Percentiles rank a stretch among this genome's conserved stretches.
phyloP scores from a whole-genome alignment of 2,329 filamentous ascomycete genomes.

The Ophiostoma piceae region DNA sequence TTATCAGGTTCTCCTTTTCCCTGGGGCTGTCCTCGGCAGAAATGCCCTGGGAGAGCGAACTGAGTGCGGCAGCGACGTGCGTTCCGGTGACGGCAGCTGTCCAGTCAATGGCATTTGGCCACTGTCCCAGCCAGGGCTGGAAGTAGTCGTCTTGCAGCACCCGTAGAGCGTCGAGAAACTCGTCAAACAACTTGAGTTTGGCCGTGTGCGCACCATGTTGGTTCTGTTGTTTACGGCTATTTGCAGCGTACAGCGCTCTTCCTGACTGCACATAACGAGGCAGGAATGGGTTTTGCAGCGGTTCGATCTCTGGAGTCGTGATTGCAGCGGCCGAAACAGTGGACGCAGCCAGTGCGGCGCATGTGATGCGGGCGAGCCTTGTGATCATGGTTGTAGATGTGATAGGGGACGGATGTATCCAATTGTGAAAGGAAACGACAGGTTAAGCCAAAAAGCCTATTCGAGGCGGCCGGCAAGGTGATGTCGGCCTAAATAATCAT shows the following conservation, averaged over 20 bases:
- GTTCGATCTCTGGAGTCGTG: neutral
- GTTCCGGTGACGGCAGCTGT: slow-evolving; percentile 81
- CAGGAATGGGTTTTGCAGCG: slow-evolving; percentile 19
- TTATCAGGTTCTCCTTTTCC: slow-evolving; percentile 70
- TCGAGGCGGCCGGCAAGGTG: neutral
- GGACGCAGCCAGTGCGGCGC: slow-evolving; percentile 21
- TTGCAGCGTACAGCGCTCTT: neutral
- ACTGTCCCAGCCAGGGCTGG: slow-evolving; percentile 68
- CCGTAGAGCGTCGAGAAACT: slow-evolving; percentile 60
- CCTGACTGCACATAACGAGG: slow-evolving; percentile 10
- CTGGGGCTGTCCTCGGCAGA: slow-evolving; percentile 41
- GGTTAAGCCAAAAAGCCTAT: neutral
- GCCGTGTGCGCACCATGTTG: neutral
- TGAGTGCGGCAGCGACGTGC: slow-evolving; percentile 66
- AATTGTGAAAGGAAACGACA: neutral
- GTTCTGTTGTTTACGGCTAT: neutral
- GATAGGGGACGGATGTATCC: neutral
- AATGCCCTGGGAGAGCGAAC: slow-evolving; percentile 61
- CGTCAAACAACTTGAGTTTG: slow-evolving; percentile 33
- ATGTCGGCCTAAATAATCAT: slow-evolving; percentile 1
- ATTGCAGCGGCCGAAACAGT: slow-evolving; percentile 8
- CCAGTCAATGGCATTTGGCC: slow-evolving; percentile 88
- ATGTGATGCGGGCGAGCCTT: slow-evolving; percentile 14
- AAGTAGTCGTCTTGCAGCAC: slow-evolving; percentile 78
- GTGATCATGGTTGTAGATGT: slow-evolving; percentile 20